A percentile compares a stretch with the other conserved stretches of the same genome.
Evolutionary conservation across 495 filamentous ascomycete species (phyloP).

Genomic region (Diplogelasinospora grovesii): DNA sequence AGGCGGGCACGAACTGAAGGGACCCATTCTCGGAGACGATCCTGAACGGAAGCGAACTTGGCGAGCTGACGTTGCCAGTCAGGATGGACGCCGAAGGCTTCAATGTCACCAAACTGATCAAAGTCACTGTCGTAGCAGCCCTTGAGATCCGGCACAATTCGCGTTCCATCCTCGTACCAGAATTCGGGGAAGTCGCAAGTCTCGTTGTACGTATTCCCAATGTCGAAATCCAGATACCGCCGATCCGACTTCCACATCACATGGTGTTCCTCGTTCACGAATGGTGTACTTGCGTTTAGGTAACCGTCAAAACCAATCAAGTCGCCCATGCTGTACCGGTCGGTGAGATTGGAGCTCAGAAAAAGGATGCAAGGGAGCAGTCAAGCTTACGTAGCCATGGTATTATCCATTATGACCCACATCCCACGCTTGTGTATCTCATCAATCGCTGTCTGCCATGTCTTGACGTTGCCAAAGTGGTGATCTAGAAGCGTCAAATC

Average conservation of each 20-base stretch:
- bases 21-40: conserved; percentile 66
- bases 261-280: conserved; percentile 49
- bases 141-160: conserved; percentile 41
- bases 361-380: neutral
- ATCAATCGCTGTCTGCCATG: conserved; percentile 57
- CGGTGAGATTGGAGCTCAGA: conserved; percentile 6
- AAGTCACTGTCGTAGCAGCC: conserved; percentile 68
- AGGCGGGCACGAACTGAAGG: conserved; percentile 54
- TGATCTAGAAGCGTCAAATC: conserved; percentile 66
- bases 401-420: conserved; percentile 70
- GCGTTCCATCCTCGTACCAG: conserved; percentile 57
- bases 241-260: conserved; percentile 53
- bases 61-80: conserved; percentile 62
- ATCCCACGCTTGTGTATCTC: conserved; percentile 61
- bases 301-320: conserved; percentile 63
- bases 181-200: conserved; percentile 60
- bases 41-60: conserved; percentile 70
- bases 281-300: conserved; percentile 60
- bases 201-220: conserved; percentile 50
- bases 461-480: conserved; percentile 58
- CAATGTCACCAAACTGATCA: conserved; percentile 63
- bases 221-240: conserved; percentile 57
- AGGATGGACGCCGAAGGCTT: conserved; percentile 61
- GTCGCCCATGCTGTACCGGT: conserved; percentile 49
- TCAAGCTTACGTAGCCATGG: conserved; percentile 54